Evolutionary conservation across 345 rosid genomes (phyloP), one percentile per base, ranked within the genome.

Genomic region (Arabidopsis suecica): DNA sequence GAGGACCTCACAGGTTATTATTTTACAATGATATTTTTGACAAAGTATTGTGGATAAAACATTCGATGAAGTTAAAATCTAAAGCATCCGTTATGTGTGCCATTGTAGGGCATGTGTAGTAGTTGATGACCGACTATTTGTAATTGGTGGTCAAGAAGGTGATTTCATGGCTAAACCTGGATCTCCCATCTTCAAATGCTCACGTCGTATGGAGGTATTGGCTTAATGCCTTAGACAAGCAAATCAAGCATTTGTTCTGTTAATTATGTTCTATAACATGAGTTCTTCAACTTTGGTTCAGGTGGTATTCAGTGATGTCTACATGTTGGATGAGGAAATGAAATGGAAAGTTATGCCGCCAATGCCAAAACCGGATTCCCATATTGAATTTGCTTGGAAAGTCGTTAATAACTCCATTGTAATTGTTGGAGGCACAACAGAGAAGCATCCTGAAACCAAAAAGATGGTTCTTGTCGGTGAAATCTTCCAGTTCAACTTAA

Each of bases 381-480:
- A 92, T 75, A 92, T 95, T 34, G 97, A 95, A 71, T 95, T 92
- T 82, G 99, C 99, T 71, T 95, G 99, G 99, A 78, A 78, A 13
- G 63, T 90, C 6, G 97, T 92, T 72, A 89, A 95, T 79, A 84
- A 88, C 81, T 95, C 99, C 41, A 84, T 92, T 33, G 82, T 95
- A 49, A 84, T 95, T 40, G 88, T 83, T 55, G 99, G 99, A 82
- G 99, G 97, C 79, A 89, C 99, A 34, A 92, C 97, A 36, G 97
- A 92, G 67, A 95, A 90, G 80, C 99, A 95, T 80, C 99, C 97
- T 40, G 61, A 78, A 65, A 95, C 97, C 47, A 95, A 95, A 78
- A 91, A 68, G 86, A 95, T 95, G 96, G 86, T 95, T 85, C 86
- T 95, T 28, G 87, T 86, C 2, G 93, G 97, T 14, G 99, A 95